Base-by-base conservation (phyloP, 2,329 filamentous ascomycete genomes). In the Anthostomella pinea region DNA sequence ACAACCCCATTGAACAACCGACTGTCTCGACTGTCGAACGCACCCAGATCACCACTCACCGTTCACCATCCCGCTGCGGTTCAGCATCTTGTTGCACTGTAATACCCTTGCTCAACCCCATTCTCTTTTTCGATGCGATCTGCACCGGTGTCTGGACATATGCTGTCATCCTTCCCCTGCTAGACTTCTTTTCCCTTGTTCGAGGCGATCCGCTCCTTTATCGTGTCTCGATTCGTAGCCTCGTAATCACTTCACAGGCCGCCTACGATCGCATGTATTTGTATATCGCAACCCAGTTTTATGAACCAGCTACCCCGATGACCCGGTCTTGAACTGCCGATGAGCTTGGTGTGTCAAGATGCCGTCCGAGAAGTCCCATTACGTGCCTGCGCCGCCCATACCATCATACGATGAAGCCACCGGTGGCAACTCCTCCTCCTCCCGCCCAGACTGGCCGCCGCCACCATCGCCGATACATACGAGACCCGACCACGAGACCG, bases 381-480 rank as follows among this genome's bases (percentile, higher is more conserved):
- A 81, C 62, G 74, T 78, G 55, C 66, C 73, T 45, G 71, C 84
- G 29, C 84, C 87, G 34, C 85, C 85, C 20, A 91, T 93, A 58
- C 87, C 87, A 19, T 81, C 81, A 28, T 93, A 93, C 64, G 87
- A 91, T 62, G 87, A 94, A 68, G 87, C 87, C 46, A 79, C 79
- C 13, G 79, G 76, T 22, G 68, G 73, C 43, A 62, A 75, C 59
- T 70, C 83, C 64, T 67, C 72, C 13, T 52, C 51, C 25, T 51
- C 53, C 18, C 33, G 45, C 13, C 38, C 78, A 59, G 72, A 83
- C 64, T 71, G 77, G 54, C 75, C 78, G 65, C 72, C 80, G 62
- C 69, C 75, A 45, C 61, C 80, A 33, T 73, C 83, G 21, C 69
- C 70, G 21, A 67, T 73, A 53, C 72, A 77, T 54, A 72, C 79